These are phyloP conservation scores for Piedraia hortae DNA, from an alignment of 2,329 filamentous ascomycete genomes.

Conservation along the genomic window DNA sequence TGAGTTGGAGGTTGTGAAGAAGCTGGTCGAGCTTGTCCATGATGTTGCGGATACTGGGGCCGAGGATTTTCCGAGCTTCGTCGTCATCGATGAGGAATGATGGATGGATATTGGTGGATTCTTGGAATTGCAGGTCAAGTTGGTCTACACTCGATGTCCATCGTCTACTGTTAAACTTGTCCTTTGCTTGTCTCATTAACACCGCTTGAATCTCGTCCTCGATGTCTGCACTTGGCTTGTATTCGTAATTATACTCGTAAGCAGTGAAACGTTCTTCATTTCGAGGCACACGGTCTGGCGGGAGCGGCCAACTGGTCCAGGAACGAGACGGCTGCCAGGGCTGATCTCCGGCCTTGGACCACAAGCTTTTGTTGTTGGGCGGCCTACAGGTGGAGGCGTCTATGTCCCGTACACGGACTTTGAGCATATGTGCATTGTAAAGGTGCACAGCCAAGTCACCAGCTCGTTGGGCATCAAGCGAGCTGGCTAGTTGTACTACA, in stretches of 20 bases:
- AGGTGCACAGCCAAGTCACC: constrained; percentile 48
- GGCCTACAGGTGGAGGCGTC: constrained; percentile 3
- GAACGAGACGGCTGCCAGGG: constrained; percentile 21
- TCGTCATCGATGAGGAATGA: constrained; percentile 44
- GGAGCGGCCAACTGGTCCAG: constrained; percentile 76
- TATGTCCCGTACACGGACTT: constrained; percentile 16
- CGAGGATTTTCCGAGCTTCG: constrained; percentile 32
- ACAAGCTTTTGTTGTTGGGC: constrained; percentile 17
- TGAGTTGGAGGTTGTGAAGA: constrained; percentile 40
- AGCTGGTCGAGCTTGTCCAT: constrained; percentile 41
- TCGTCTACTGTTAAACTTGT: constrained; percentile 14
- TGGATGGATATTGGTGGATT: constrained; percentile 12
- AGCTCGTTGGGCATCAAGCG: constrained; percentile 34
- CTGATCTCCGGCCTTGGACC: constrained; percentile 13
- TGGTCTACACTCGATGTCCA: constrained; percentile 1
- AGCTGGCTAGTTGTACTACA: constrained; percentile 34
- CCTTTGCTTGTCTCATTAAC: constrained; percentile 39
- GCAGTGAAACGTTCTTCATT: constrained; percentile 23
- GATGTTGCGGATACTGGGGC: constrained; percentile 41
- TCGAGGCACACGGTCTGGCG: constrained; percentile 30
- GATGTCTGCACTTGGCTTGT: constrained; percentile 30
- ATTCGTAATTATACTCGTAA: constrained; percentile 4
- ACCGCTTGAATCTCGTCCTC: constrained; percentile 42
- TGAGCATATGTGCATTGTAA: constrained; percentile 49
- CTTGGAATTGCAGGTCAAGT: not conserved